Evolutionary conservation across 1,139 yeast species (phyloP).

Genomic region (Arxiozyma bovina): DNA sequence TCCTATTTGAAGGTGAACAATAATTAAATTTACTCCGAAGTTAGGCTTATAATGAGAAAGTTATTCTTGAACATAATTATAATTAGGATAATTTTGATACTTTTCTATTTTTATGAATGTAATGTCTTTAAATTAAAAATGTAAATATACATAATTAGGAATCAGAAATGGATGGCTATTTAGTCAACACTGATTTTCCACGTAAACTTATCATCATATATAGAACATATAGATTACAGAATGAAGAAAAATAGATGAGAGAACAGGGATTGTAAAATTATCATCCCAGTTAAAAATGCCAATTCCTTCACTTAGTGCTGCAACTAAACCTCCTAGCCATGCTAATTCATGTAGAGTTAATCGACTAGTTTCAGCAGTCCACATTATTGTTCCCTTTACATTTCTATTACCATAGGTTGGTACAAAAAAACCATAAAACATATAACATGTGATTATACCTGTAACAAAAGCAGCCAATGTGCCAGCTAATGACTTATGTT

Average conservation of each 20-base stretch:
- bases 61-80: not conserved
- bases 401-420: conserved; percentile 50
- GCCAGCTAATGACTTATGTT: conserved; percentile 81
- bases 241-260: conserved; percentile 59
- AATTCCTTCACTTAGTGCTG: conserved; percentile 78
- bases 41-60: not conserved
- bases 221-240: conserved; percentile 31
- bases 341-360: conserved; percentile 47
- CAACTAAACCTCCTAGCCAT: conserved; percentile 63
- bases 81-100: not conserved
- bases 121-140: not conserved
- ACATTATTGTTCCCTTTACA: conserved; percentile 46
- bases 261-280: conserved; percentile 84
- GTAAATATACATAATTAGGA: too few species aligned
- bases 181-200: not conserved
- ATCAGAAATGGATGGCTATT: not conserved
- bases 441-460: conserved; percentile 58
- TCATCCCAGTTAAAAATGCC: conserved; percentile 74
- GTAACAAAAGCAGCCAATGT: conserved; percentile 71
- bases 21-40: not conserved
- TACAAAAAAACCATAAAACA: conserved; percentile 63
- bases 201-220: not conserved
- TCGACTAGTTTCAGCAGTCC: conserved; percentile 54
- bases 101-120: not conserved
- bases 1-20: too few species aligned